These are phyloP conservation scores for Haplosporangium sp. DNA, from an alignment of 371 early-diverging fungal genomes.

Conservation along the genomic window DNA sequence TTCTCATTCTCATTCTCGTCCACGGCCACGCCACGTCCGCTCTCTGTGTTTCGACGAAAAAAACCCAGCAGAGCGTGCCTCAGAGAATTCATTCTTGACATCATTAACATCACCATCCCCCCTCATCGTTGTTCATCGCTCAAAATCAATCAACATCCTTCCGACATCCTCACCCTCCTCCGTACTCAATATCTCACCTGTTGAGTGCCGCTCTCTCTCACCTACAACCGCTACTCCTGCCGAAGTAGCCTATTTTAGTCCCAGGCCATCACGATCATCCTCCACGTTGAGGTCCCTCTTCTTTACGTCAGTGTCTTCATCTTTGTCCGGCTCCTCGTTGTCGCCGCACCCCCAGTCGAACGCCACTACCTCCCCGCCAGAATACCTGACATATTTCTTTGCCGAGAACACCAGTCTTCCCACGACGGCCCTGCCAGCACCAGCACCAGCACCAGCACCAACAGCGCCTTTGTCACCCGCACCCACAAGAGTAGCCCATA, in stretches of 20 bases:
- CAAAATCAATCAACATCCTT: slow-evolving; percentile 31
- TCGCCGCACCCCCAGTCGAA: background rate
- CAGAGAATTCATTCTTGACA: slow-evolving; percentile 5
- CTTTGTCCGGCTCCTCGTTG: slow-evolving; percentile 14
- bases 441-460: slow-evolving; percentile 2
- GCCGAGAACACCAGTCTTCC: slow-evolving; percentile 24
- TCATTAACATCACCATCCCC: slow-evolving; percentile 4
- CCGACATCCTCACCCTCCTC: slow-evolving; percentile 17
- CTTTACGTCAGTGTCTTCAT: slow-evolving; percentile 27
- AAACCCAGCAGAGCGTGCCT: background rate
- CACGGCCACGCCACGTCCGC: background rate
- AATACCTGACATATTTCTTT: slow-evolving; percentile 50
- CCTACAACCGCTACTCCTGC: slow-evolving; percentile 33
- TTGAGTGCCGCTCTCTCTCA: slow-evolving; percentile 49
- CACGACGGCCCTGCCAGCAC: background rate
- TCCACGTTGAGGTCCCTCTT: slow-evolving; percentile 20
- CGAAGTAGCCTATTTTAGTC: slow-evolving; percentile 26
- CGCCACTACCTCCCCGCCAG: slow-evolving; percentile 25
- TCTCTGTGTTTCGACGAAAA: background rate
- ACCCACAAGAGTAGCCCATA: background rate
- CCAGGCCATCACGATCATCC: slow-evolving; percentile 11
- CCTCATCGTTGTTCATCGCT: slow-evolving; percentile 16
- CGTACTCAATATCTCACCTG: slow-evolving; percentile 50
- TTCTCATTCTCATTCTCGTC: background rate
- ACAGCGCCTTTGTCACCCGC: slow-evolving; percentile 1